A percentile compares a stretch with the other conserved stretches of the same genome.
phyloP scores from a whole-genome alignment of 352 stramenopile species.

The Globisporangium alternatum region DNA sequence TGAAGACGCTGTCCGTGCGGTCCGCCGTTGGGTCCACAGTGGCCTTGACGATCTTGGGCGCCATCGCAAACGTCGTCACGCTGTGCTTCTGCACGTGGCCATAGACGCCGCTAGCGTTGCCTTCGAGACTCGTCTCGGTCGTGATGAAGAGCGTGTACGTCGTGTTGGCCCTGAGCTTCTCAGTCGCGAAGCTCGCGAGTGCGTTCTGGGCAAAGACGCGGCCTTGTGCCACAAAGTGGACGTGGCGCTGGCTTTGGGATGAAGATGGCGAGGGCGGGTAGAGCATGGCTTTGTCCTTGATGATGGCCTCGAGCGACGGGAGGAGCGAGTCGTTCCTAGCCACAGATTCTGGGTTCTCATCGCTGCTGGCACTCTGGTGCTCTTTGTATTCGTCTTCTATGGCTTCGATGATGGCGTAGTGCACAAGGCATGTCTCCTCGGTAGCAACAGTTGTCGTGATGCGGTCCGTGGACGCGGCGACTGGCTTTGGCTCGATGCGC shows the following conservation, averaged over 20 bases:
- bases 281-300: slow-evolving; percentile 13
- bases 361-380: not conserved
- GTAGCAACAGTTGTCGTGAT: slow-evolving; percentile 24
- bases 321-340: not conserved
- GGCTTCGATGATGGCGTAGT: slow-evolving; percentile 37
- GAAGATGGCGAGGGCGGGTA: not conserved
- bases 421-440: slow-evolving; percentile 34
- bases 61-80: slow-evolving; percentile 48
- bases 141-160: slow-evolving; percentile 54
- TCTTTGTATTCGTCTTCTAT: not conserved
- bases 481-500: slow-evolving; percentile 18
- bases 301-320: slow-evolving; percentile 9
- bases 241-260: not conserved
- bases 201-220: not conserved
- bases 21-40: slow-evolving; percentile 37
- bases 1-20: slow-evolving; percentile 48
- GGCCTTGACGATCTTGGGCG: slow-evolving; percentile 62
- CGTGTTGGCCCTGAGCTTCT: slow-evolving; percentile 41
- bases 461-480: slow-evolving; percentile 32
- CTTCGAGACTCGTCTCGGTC: slow-evolving; percentile 36
- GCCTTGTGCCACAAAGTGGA: slow-evolving; percentile 8
- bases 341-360: not conserved
- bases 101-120: slow-evolving; percentile 47
- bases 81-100: slow-evolving; percentile 28
- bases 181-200: slow-evolving; percentile 19